Percentiles rank a stretch among this genome's conserved stretches.
phyloP scores from a whole-genome alignment of 192 early-diverging fungal species.

The Backusella tarrabulga region DNA sequence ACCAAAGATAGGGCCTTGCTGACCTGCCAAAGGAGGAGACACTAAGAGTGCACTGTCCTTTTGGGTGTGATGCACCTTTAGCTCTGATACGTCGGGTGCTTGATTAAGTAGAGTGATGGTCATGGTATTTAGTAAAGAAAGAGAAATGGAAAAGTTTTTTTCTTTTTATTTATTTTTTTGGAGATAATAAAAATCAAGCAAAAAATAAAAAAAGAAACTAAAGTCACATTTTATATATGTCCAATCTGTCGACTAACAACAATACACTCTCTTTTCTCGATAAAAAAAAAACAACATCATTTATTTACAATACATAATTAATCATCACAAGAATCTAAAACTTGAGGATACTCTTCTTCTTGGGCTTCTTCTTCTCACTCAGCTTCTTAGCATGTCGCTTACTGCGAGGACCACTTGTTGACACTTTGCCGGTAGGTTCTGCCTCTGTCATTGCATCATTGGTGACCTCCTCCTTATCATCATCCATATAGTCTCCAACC shows the following conservation, averaged over 20 bases:
- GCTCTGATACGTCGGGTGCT: constrained; percentile 20
- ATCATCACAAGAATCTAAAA: constrained; percentile 7
- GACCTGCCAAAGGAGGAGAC: constrained; percentile 30
- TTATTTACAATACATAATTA: neutral
- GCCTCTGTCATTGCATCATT: constrained; percentile 32
- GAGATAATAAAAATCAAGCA: too few relatives aligned
- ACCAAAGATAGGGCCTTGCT: constrained; percentile 34
- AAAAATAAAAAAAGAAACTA: neutral
- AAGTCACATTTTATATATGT: neutral
- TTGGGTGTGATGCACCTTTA: constrained; percentile 17
- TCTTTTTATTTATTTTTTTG: too few relatives aligned
- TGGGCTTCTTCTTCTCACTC: constrained; percentile 24
- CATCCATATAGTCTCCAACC: constrained; percentile 17
- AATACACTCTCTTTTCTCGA: neutral
- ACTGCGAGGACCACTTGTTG: constrained; percentile 45
- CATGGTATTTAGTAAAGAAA: constrained; percentile 20
- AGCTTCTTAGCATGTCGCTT: constrained; percentile 24
- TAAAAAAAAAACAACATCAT: neutral
- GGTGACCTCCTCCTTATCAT: neutral
- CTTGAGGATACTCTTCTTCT: constrained; percentile 12
- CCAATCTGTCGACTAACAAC: too few relatives aligned
- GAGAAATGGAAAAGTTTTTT: constrained; percentile 4
- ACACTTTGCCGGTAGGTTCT: constrained; percentile 39
- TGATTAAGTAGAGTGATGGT: constrained; percentile 31
- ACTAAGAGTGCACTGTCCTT: constrained; percentile 23